These are phyloP conservation scores for Fraxinus paxiana DNA, from an alignment of 305 asterid species.

Conservation along the genomic window DNA sequence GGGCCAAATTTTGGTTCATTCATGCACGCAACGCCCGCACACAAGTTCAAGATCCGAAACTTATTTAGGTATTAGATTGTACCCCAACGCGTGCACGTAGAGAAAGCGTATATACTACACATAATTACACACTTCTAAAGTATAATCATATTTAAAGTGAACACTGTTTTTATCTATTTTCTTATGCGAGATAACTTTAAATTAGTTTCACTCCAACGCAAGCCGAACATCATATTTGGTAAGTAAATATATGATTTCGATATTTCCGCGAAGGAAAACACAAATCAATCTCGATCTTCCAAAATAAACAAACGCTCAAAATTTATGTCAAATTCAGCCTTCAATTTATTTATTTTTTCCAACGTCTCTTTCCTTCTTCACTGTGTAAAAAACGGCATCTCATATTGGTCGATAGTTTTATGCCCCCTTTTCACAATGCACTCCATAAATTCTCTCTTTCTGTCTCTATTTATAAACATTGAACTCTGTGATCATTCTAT, in stretches of 20 bases:
- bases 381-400: background rate
- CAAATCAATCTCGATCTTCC: background rate
- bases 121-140: too few species aligned
- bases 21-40: too few species aligned
- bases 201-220: too few species aligned
- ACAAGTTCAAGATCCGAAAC: too few species aligned
- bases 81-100: too few species aligned
- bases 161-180: background rate
- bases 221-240: too few species aligned
- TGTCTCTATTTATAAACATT: background rate
- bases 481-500: background rate
- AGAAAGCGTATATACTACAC: background rate
- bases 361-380: background rate
- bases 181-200: too few species aligned
- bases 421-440: conserved; percentile 3
- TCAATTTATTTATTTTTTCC: background rate
- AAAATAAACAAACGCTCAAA: too few species aligned
- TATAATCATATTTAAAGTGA: too few species aligned
- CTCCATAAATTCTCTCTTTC: background rate
- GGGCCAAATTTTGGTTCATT: too few species aligned
- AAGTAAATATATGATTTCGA: background rate
- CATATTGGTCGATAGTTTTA: background rate
- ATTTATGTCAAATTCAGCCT: background rate
- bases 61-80: too few species aligned
- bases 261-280: too few species aligned